A percentile compares a stretch with the other conserved stretches of the same genome.
Conservation (phyloP, 257 asterid species). For the Voacanga thouarsii region DNA sequence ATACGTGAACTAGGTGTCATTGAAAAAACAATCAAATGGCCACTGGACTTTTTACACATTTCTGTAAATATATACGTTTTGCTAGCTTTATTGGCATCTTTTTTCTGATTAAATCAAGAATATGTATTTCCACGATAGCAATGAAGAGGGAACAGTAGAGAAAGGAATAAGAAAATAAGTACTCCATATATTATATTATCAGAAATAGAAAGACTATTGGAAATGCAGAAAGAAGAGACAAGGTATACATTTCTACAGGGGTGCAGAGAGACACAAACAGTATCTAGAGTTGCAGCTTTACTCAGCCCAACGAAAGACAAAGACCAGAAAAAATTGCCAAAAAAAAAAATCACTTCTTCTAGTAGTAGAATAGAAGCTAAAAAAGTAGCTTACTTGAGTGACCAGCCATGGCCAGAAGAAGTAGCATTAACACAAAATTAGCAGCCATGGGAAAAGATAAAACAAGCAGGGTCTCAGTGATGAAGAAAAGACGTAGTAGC, state of each 20-base stretch:
- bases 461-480: neutral
- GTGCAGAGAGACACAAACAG: neutral
- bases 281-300: neutral
- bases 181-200: neutral
- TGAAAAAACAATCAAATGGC: neutral
- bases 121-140: neutral
- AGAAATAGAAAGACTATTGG: neutral
- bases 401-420: constrained; percentile 63
- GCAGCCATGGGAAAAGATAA: constrained; percentile 34
- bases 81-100: neutral
- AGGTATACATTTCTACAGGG: neutral
- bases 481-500: constrained; percentile 9
- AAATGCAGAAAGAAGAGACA: neutral
- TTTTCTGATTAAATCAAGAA: neutral
- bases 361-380: no score
- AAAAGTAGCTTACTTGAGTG: constrained; percentile 55
- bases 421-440: constrained; percentile 27
- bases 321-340: neutral
- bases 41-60: neutral
- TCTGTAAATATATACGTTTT: no score
- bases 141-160: neutral
- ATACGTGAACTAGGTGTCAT: neutral
- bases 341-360: neutral
- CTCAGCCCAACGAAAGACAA: neutral
- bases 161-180: neutral